Conservation (phyloP, 2,329 filamentous ascomycete genomes). For the Epichloe baconii region DNA sequence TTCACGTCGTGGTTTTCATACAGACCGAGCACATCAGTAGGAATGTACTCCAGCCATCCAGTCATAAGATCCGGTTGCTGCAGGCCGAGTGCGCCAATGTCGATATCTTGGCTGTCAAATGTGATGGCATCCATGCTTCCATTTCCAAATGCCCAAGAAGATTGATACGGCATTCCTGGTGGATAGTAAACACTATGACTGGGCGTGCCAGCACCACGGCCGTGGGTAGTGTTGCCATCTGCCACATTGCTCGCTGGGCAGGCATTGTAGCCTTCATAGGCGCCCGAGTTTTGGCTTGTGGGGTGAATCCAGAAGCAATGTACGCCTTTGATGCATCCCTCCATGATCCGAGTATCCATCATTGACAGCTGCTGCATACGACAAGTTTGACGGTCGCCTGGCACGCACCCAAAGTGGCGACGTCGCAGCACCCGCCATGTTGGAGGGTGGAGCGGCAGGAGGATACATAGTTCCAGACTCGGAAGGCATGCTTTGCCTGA, state of each 20-base stretch:
- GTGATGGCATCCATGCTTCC: constrained; percentile 42
- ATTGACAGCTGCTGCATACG: constrained; percentile 16
- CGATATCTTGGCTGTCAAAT: constrained; percentile 65
- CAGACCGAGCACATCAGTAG: constrained; percentile 48
- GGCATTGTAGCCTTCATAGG: constrained; percentile 29
- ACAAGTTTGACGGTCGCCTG: constrained; percentile 14
- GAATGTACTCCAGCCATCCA: constrained; percentile 60
- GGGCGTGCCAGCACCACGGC: not conserved
- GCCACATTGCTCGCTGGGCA: constrained; percentile 30
- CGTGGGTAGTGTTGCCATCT: constrained; percentile 12
- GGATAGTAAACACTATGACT: constrained; percentile 14
- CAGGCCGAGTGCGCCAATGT: constrained; percentile 52
- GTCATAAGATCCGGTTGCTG: constrained; percentile 52
- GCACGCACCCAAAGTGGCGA: constrained; percentile 22
- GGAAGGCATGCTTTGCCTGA: constrained; percentile 37
- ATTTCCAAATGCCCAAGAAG: constrained; percentile 18
- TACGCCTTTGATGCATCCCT: constrained; percentile 24
- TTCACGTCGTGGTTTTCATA: constrained; percentile 28
- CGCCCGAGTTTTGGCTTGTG: constrained; percentile 27
- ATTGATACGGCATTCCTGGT: constrained; percentile 15
- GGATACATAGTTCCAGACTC: constrained; percentile 35
- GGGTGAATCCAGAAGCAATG: constrained; percentile 24
- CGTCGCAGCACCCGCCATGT: constrained; percentile 33
- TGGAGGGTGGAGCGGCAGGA: constrained; percentile 35
- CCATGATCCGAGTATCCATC: constrained; percentile 13